phyloP scores from a whole-genome alignment of 257 asterid species.

The Dorcoceras hygrometricum region DNA sequence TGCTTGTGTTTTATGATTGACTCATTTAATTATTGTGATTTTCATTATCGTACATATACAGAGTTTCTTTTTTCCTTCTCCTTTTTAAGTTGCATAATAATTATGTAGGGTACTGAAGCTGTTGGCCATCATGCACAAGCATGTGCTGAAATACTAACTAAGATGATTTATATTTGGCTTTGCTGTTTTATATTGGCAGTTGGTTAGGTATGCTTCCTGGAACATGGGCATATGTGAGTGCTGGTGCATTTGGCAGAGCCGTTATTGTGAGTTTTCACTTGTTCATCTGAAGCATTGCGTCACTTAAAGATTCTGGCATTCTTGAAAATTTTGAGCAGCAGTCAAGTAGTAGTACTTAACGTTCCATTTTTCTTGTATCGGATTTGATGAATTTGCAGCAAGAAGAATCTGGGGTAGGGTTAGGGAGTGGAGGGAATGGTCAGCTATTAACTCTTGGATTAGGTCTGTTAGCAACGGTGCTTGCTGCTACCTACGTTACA shows the following conservation, averaged over 20 bases:
- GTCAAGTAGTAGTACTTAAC: not conserved
- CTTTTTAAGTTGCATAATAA: not conserved
- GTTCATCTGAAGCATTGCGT: not conserved
- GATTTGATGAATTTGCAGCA: conserved; percentile 42
- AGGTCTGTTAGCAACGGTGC: conserved; percentile 73
- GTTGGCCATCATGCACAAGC: not conserved
- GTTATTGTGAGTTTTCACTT: conserved; percentile 63
- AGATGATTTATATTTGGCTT: conserved; percentile 8
- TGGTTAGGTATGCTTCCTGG: conserved; percentile 99
- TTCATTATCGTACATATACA: not conserved
- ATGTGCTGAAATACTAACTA: not conserved
- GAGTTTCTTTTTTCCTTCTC: not conserved
- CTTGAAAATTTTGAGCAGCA: not conserved
- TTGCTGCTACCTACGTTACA: conserved; percentile 84
- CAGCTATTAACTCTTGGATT: conserved; percentile 79
- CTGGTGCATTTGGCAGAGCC: conserved; percentile 97
- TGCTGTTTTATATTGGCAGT: conserved; percentile 40
- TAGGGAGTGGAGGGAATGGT: conserved; percentile 42
- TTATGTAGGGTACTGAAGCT: not conserved
- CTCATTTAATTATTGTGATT: not conserved
- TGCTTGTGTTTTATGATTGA: not conserved
- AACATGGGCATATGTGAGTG: conserved; percentile 97
- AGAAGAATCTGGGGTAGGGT: conserved; percentile 70
- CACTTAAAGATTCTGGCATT: not conserved
- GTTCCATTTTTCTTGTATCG: conserved; percentile 4